Base-by-base conservation (phyloP, 768 basidiomycete species). In the Grammothele lineata region DNA sequence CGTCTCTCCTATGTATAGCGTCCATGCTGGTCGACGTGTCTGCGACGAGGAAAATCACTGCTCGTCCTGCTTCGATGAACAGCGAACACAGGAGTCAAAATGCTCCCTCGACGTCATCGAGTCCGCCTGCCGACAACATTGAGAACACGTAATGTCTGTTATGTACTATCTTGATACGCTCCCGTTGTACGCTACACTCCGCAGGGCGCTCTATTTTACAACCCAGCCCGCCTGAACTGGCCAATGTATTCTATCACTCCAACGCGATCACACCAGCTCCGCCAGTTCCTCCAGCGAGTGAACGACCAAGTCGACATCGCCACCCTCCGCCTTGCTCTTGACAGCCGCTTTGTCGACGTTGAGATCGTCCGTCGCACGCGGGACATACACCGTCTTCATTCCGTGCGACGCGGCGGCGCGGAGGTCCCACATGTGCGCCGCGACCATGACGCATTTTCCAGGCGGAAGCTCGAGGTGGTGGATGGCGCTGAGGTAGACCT, bases 351-450 rank as follows among this genome's bases (percentile, higher is more conserved):
- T 58, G 0, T 51, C 40, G 1, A n/a, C 40, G 1, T 78, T 76
- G 0, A 8, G 25, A 50, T 85, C 80, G 0, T 67, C 64, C 4
- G 50, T 43, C 1, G 67, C 62, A 1, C 84, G 71, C 0, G 69
- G 73, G 0, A 85, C 67, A 43, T 83, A 85, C 1, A 85, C 62
- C 0, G 81, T 80, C 48, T 68, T 73, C 67, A 83, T 67, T 1
- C 83, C 83, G 1, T 70, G 62, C 0, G 56, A 57, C 1, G 70
- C 73, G 0, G 83, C 84, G 0, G 70, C 78, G 1, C 70, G 69
- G 12, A 83, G 66, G 55, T 86, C 84, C 49, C 64, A 71, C 3
- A 68, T 64, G 61, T 85, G 84, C 4, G 81, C 70, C 0, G 83
- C 82, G 6, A 85, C 83, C 76, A 86, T 78, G 3, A 76, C 81